Conservation (phyloP, 805 yeast species). For the Zygotorulaspora florentina region DNA sequence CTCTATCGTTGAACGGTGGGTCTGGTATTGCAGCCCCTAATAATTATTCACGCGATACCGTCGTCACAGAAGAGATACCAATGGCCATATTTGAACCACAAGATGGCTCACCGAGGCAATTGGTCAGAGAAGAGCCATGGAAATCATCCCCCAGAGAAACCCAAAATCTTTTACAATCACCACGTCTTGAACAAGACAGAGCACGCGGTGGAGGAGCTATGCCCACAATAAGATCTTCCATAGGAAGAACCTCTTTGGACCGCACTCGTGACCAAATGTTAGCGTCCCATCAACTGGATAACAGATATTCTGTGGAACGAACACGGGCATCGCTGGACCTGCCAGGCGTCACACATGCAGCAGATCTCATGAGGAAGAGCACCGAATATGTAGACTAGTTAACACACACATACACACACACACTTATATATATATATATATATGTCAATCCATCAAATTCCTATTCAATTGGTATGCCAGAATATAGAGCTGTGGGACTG, state of each 20-base stretch:
- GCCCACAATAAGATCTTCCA: conserved; percentile 10
- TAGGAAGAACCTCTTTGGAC: conserved; percentile 36
- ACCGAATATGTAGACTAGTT: conserved; percentile 7
- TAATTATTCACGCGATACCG: conserved; percentile 27
- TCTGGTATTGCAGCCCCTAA: conserved; percentile 20
- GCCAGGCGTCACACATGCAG: conserved; percentile 41
- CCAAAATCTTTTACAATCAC: conserved; percentile 26
- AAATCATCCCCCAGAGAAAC: conserved; percentile 27
- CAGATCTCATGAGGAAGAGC: conserved; percentile 27
- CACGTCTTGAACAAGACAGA: conserved; percentile 12
- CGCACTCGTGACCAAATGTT: conserved; percentile 38
- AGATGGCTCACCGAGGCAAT: conserved; percentile 31
- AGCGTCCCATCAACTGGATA: conserved; percentile 36
- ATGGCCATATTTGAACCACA: conserved; percentile 28
- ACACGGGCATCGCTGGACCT: conserved; percentile 40
- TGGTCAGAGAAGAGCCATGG: conserved; percentile 21
- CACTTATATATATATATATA: background rate
- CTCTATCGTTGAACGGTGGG: conserved; percentile 30
- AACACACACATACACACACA: too few relatives aligned
- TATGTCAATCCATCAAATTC: background rate
- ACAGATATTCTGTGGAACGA: conserved; percentile 38
- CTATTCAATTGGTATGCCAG: background rate
- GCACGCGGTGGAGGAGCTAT: conserved; percentile 3
- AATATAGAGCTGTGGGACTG: too few relatives aligned
- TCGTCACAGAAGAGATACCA: conserved; percentile 40